Conservation (phyloP, 2,329 filamentous ascomycete species). For the Colletotrichum sp. region DNA sequence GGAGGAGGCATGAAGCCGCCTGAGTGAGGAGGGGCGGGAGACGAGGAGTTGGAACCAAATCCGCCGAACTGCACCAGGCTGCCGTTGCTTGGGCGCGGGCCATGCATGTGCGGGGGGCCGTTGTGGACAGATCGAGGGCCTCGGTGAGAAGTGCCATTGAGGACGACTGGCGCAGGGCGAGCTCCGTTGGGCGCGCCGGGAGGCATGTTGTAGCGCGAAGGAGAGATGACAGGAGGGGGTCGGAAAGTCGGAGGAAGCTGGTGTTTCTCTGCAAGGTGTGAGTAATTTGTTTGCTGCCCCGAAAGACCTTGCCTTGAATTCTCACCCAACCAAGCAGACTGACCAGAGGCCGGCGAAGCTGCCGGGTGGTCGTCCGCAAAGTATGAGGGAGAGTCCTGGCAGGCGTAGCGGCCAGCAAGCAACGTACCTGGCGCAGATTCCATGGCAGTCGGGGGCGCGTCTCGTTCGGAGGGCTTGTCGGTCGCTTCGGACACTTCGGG, state of each 20-base stretch:
- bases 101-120: conserved; percentile 47
- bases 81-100: conserved; percentile 58
- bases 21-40: conserved; percentile 57
- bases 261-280: not conserved
- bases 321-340: not conserved
- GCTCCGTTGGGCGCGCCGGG: conserved; percentile 22
- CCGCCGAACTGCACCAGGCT: conserved; percentile 60
- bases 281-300: not conserved
- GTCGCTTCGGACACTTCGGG: conserved; percentile 6
- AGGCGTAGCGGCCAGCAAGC: not conserved
- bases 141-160: conserved; percentile 37
- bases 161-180: conserved; percentile 31
- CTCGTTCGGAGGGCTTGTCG: conserved; percentile 11
- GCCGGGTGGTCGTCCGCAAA: not conserved
- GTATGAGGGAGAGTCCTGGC: not conserved
- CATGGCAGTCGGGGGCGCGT: not conserved
- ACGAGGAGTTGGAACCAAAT: conserved; percentile 62
- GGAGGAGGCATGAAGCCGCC: conserved; percentile 55
- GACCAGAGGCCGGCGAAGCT: not conserved
- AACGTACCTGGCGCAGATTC: conserved; percentile 2
- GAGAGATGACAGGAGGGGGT: conserved; percentile 35
- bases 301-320: not conserved
- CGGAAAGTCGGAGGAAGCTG: conserved; percentile 18
- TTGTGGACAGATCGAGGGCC: conserved; percentile 38
- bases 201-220: conserved; percentile 46